Conservation (phyloP, 1,284 basidiomycete species). For the Fistulinella cinereoalba region DNA sequence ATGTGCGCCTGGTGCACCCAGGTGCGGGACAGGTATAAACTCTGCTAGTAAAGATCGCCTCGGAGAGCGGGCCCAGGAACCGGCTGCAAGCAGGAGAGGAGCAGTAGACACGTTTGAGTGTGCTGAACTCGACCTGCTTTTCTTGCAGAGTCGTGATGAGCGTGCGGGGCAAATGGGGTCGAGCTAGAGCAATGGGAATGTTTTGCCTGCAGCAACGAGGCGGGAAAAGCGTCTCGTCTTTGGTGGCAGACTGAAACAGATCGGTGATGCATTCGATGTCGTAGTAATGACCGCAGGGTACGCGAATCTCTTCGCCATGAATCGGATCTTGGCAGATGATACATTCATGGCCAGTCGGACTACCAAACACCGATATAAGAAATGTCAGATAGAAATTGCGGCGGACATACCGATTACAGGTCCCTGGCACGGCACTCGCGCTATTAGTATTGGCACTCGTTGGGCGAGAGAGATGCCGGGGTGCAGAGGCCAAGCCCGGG, state of each 20-base stretch:
- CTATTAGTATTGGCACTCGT: not conserved
- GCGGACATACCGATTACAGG: conserved; percentile 9
- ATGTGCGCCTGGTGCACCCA: conserved; percentile 33
- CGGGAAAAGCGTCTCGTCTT: conserved; percentile 44
- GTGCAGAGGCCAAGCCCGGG: not conserved
- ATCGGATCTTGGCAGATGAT: conserved; percentile 39
- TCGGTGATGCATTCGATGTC: conserved; percentile 38
- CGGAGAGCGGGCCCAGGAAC: conserved; percentile 40
- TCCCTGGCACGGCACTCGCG: not conserved
- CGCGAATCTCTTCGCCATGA: conserved; percentile 28
- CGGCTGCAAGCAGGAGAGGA: conserved; percentile 37
- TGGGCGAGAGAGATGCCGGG: not conserved
- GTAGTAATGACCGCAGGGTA: conserved; percentile 42
- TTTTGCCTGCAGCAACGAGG: conserved; percentile 42
- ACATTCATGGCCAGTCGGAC: conserved; percentile 37
- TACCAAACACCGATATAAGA: conserved; percentile 7
- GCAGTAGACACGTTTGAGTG: conserved; percentile 44
- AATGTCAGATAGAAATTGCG: not conserved
- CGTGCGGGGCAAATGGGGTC: conserved; percentile 24
- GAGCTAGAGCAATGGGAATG: conserved; percentile 33
- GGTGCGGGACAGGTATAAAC: conserved; percentile 23
- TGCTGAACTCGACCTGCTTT: conserved; percentile 37
- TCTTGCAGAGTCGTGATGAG: conserved; percentile 28
- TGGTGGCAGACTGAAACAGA: conserved; percentile 38
- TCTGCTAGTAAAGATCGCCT: conserved; percentile 8